Evolutionary conservation across 2,329 filamentous ascomycete genomes (phyloP).

Genomic region (Cordyceps tenuipes): DNA sequence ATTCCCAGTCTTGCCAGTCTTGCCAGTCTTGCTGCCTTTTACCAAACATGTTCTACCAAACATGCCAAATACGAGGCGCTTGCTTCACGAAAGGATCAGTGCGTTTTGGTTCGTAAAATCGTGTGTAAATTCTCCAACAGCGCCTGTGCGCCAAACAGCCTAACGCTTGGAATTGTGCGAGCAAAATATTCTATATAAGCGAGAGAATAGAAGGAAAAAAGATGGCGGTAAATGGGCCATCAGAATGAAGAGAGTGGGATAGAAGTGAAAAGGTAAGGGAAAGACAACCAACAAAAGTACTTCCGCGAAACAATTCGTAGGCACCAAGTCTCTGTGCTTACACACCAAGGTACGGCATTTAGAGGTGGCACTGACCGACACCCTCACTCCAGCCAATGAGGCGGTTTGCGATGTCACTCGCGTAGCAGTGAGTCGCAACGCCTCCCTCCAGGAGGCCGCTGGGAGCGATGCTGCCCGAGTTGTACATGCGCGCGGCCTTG

Average conservation of each 20-base stretch:
- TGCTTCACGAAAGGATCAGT: too few relatives aligned
- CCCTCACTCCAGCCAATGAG: constrained; percentile 7
- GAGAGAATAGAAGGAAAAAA: too few relatives aligned
- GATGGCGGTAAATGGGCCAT: not conserved
- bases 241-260: not conserved
- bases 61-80: not conserved
- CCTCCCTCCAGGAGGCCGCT: constrained; percentile 29
- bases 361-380: not conserved
- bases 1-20: not conserved
- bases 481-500: constrained; percentile 39
- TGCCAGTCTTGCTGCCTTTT: too few relatives aligned
- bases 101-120: too few relatives aligned
- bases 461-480: constrained; percentile 33
- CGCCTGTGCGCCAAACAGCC: too few relatives aligned
- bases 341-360: not conserved
- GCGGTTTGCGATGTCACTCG: constrained; percentile 35
- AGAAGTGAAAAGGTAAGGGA: not conserved
- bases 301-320: not conserved
- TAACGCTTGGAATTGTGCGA: too few relatives aligned
- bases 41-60: not conserved
- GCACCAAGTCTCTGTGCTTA: not conserved
- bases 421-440: constrained; percentile 41
- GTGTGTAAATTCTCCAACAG: too few relatives aligned
- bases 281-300: not conserved
- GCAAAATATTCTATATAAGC: too few relatives aligned